These are phyloP conservation scores for Backusella macrospora DNA, from an alignment of 192 early-diverging fungal genomes.

Conservation along the genomic window DNA sequence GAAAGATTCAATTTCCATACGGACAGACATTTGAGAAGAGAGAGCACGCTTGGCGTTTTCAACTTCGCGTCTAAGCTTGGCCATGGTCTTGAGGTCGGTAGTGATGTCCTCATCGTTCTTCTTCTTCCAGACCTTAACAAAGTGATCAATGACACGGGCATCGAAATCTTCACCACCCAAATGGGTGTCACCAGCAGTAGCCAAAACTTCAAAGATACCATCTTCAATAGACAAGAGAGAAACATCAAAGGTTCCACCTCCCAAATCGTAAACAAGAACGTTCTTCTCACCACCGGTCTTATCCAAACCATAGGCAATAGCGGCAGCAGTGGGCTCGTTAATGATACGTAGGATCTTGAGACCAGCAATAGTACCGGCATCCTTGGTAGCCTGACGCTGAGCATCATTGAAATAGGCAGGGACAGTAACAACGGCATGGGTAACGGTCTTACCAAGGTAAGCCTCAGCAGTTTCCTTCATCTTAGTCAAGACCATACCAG, in stretches of 20 bases:
- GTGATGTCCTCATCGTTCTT: slow-evolving; percentile 79
- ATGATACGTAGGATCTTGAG: slow-evolving; percentile 86
- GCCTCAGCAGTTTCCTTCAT: slow-evolving; percentile 90
- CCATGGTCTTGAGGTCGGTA: slow-evolving; percentile 81
- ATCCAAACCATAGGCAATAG: slow-evolving; percentile 98
- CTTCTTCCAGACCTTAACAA: slow-evolving; percentile 87
- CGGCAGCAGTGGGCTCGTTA: slow-evolving; percentile 97
- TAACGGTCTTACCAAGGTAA: slow-evolving; percentile 80
- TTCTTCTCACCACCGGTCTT: slow-evolving; percentile 87
- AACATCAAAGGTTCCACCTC: slow-evolving; percentile 97
- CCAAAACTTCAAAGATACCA: slow-evolving; percentile 98
- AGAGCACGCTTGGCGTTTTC: slow-evolving; percentile 91
- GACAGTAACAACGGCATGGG: slow-evolving; percentile 87
- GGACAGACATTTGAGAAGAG: slow-evolving; percentile 87
- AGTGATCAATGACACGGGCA: slow-evolving; percentile 92
- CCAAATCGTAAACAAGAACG: slow-evolving; percentile 96
- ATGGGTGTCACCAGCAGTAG: slow-evolving; percentile 97
- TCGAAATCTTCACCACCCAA: slow-evolving; percentile 99
- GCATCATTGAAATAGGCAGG: slow-evolving; percentile 94
- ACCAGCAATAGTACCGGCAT: slow-evolving; percentile 86
- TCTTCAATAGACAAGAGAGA: slow-evolving; percentile 95
- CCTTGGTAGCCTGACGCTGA: slow-evolving; percentile 91
- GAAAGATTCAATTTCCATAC: slow-evolving; percentile 91
- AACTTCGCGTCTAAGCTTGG: slow-evolving; percentile 92
- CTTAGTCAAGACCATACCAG: slow-evolving; percentile 92